A percentile compares a stretch with the other conserved stretches of the same genome.
Evolutionary conservation across 192 early-diverging fungal genomes (phyloP).

Genomic region (Borealophlyctis nickersoniae): DNA sequence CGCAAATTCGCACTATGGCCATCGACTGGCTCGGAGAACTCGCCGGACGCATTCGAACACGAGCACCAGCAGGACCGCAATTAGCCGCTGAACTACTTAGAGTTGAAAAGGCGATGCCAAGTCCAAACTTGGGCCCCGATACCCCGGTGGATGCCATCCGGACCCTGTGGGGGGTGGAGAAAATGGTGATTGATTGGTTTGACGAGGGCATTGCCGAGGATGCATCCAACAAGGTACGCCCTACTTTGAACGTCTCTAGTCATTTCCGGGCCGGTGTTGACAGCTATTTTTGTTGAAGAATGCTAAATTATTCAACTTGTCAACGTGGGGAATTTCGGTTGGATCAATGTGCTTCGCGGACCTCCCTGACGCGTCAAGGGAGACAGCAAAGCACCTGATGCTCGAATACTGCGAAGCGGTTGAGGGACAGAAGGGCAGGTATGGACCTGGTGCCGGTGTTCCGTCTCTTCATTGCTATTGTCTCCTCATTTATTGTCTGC

Average conservation of each 20-base stretch:
- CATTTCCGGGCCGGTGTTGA: too few relatives aligned
- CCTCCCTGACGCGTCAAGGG: neutral
- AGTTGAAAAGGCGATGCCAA: neutral
- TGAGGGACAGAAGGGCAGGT: too few relatives aligned
- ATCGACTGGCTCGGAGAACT: constrained; percentile 36
- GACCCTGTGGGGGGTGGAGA: constrained; percentile 22
- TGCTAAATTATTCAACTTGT: constrained; percentile 1
- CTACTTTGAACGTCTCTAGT: too few relatives aligned
- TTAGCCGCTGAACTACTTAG: neutral
- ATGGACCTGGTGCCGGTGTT: too few relatives aligned
- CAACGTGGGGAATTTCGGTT: neutral
- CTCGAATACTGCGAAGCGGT: too few relatives aligned
- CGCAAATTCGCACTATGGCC: constrained; percentile 21
- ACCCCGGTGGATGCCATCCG: neutral
- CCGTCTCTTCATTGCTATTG: too few relatives aligned
- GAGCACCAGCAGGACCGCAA: neutral
- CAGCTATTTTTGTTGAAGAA: constrained; percentile 3
- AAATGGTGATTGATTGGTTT: constrained; percentile 8
- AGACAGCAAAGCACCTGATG: neutral
- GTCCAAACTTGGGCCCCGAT: neutral
- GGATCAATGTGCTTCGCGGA: neutral
- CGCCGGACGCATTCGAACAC: neutral
- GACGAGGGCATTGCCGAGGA: constrained; percentile 2
- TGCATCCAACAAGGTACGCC: constrained; percentile 1
- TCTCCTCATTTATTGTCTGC: too few relatives aligned